Evolutionary conservation across 768 basidiomycete species (phyloP), one percentile per base, ranked within the genome.

Genomic region (Russula lepida): DNA sequence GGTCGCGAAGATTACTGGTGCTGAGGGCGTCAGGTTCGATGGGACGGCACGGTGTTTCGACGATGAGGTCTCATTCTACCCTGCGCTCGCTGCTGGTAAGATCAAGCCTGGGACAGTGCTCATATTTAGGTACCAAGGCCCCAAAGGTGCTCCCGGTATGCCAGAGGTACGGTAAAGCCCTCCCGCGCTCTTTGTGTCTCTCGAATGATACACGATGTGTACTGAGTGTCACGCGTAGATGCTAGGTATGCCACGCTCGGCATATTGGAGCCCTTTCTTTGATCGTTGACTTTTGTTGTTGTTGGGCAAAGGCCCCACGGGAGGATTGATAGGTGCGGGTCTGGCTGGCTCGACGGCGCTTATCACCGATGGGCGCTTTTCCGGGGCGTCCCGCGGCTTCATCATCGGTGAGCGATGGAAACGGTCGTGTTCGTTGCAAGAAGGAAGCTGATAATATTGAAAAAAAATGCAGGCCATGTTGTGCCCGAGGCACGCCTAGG

Each of bases 1-100:
- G 30, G 93, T 98, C 21, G 91, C 92, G 17, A 98, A 98, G 74
- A 76, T 97, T 64, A 95, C 94, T 6, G 93, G 94, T 15, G 94
- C 95, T 73, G 94, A 97, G 74, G 94, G 94, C 5, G 72, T 83
- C 55, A 78, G 75, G 23, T 97, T 97, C 66, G 88, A 91, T n/a
- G n/a, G n/a, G n/a, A 72, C 76, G 25, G 90, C 90, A 13, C 87
- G 81, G 13, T 65, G 55, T 60, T 54, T 41, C 43, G 56, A 56
- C 51, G 89, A 84, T 60, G 76, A 86, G 57, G 81, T 84, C 19
- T 79, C 77, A 53, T 90, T 93, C 71, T 89, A 88, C 71, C 81
- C 83, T 33, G 81, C 87, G 8, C 80, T 94, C 30, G 83, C 82
- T 69, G 80, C 76, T 3, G 88, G 89, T 13, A 84, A 90, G 68